These are phyloP conservation scores for Ampelocalamus luodianensis DNA, from an alignment of 176 grass and related monocot species.

Conservation along the genomic window DNA sequence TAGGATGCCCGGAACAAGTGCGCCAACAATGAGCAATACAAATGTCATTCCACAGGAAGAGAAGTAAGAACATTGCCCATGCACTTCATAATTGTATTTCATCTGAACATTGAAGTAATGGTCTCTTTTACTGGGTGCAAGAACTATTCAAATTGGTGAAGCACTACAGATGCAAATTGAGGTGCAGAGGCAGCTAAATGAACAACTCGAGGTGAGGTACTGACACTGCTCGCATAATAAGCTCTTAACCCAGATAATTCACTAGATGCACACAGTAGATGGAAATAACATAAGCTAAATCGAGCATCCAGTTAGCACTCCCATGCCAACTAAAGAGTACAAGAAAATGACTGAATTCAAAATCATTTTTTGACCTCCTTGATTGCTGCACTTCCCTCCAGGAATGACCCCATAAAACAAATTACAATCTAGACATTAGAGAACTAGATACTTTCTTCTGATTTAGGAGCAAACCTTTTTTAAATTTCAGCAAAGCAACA, in stretches of 20 bases:
- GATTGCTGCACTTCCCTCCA: not conserved
- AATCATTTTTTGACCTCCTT: slow-evolving; percentile 5
- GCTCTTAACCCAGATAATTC: slow-evolving; percentile 18
- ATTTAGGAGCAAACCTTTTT: slow-evolving; percentile 4
- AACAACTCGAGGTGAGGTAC: slow-evolving; percentile 85
- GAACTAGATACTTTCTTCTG: slow-evolving; percentile 4
- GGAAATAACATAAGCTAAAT: slow-evolving; percentile 32
- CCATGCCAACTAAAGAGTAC: not conserved
- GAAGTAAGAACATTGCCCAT: slow-evolving; percentile 65
- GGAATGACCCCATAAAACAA: slow-evolving; percentile 16
- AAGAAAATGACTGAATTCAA: slow-evolving; percentile 5
- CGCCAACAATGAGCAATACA: slow-evolving; percentile 51
- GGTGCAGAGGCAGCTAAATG: slow-evolving; percentile 86
- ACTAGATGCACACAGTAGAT: slow-evolving; percentile 32
- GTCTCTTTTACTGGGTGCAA: slow-evolving; percentile 48
- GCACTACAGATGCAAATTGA: slow-evolving; percentile 95
- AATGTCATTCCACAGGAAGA: slow-evolving; percentile 68
- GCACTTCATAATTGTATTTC: slow-evolving; percentile 41
- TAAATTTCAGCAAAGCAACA: slow-evolving; percentile 17
- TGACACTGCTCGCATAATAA: slow-evolving; percentile 17
- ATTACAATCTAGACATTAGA: slow-evolving; percentile 24
- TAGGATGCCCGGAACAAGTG: slow-evolving; percentile 54
- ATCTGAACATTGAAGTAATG: slow-evolving; percentile 48
- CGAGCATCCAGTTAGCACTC: slow-evolving; percentile 6
- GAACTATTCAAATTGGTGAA: slow-evolving; percentile 89